phyloP scores from a whole-genome alignment of 345 rosid genomes.

The Eucalyptus pauciflora region DNA sequence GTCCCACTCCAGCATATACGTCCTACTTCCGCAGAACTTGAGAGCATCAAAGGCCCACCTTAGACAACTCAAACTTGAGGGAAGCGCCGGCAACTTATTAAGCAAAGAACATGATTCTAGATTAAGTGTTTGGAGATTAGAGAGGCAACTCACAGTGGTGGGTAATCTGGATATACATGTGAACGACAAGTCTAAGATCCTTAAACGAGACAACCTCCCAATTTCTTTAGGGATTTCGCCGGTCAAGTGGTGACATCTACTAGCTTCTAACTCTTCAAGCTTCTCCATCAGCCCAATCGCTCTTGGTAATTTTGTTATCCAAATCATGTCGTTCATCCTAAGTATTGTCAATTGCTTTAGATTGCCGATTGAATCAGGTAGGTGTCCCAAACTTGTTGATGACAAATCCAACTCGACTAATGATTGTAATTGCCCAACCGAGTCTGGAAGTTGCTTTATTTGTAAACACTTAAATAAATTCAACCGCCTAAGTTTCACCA shows the following conservation, averaged over 20 bases:
- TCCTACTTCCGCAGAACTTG: accelerated
- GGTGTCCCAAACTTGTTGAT: too few relatives aligned
- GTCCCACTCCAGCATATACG: accelerated
- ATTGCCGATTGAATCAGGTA: too few relatives aligned
- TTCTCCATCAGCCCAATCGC: too few relatives aligned
- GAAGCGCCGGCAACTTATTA: neutral
- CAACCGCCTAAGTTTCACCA: too few relatives aligned
- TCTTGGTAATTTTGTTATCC: too few relatives aligned
- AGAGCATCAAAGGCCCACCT: neutral
- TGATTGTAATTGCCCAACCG: too few relatives aligned
- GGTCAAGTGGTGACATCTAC: neutral
- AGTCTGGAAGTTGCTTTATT: too few relatives aligned
- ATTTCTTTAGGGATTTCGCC: neutral
- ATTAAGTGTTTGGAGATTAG: neutral
- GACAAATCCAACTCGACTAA: too few relatives aligned
- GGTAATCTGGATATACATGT: accelerated
- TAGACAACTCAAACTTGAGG: neutral
- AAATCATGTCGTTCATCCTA: too few relatives aligned
- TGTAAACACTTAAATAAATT: accelerated
- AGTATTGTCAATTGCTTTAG: too few relatives aligned
- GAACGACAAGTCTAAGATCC: neutral
- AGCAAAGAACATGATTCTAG: neutral
- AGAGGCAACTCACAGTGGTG: accelerated
- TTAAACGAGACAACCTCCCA: neutral
- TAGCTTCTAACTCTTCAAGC: too few relatives aligned